Percentiles rank a stretch among this genome's conserved stretches.
phyloP scores from a whole-genome alignment of 2,329 filamentous ascomycete genomes.

The Teratosphaeria nubilosa region DNA sequence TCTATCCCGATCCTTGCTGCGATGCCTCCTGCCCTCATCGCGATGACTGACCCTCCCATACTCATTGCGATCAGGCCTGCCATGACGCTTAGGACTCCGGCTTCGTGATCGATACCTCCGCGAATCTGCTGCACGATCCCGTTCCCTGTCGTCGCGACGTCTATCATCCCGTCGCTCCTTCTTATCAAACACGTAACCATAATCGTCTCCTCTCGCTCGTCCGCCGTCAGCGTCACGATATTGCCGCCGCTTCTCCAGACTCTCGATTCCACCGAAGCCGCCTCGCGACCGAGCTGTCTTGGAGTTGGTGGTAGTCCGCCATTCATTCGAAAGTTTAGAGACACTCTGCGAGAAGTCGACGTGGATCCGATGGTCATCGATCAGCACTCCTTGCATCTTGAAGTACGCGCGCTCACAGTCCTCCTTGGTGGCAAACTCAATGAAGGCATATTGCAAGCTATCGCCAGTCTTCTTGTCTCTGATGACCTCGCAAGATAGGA shows the following conservation, averaged over 20 bases:
- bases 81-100: conserved; percentile 4
- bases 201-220: conserved; percentile 40
- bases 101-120: conserved; percentile 2
- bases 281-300: conserved; percentile 61
- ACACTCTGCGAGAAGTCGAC: conserved; percentile 97
- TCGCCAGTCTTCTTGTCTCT: conserved; percentile 88
- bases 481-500: conserved; percentile 92
- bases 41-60: not conserved
- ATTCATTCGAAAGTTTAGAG: conserved; percentile 74
- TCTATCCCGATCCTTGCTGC: conserved; percentile 8
- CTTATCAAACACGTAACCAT: conserved; percentile 74
- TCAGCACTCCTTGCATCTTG: conserved; percentile 96
- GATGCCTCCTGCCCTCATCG: conserved; percentile 2
- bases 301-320: conserved; percentile 74
- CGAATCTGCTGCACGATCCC: conserved; percentile 1
- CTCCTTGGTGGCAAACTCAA: conserved; percentile 87
- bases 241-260: conserved; percentile 81
- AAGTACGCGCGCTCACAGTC: conserved; percentile 93
- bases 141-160: conserved; percentile 10
- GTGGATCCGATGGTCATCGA: conserved; percentile 94
- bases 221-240: conserved; percentile 52
- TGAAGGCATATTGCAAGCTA: conserved; percentile 93
- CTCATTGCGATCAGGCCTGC: conserved; percentile 2
- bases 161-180: conserved; percentile 29
- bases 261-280: conserved; percentile 83